phyloP scores from a whole-genome alignment of 2,329 filamentous ascomycete genomes.

The Diaporthe eres region DNA sequence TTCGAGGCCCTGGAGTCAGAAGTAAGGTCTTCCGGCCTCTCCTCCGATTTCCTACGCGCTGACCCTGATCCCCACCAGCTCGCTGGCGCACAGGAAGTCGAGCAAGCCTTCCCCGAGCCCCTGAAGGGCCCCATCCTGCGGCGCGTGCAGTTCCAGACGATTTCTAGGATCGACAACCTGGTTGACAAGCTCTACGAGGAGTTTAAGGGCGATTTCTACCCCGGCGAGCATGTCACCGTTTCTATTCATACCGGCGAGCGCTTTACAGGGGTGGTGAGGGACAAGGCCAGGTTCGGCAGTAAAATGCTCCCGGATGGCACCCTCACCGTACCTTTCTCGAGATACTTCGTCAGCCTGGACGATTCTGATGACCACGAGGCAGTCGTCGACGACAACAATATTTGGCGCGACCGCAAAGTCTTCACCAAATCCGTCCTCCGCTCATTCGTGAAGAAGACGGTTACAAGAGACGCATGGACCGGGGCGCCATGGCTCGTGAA shows the following conservation, averaged over 20 bases:
- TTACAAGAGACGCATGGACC: constrained; percentile 92
- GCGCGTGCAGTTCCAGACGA: constrained; percentile 90
- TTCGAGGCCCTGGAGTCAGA: constrained; percentile 94
- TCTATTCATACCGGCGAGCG: constrained; percentile 78
- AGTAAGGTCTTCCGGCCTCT: constrained; percentile 66
- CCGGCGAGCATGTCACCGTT: constrained; percentile 86
- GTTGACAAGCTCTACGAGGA: constrained; percentile 79
- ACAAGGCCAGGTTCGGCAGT: constrained; percentile 84
- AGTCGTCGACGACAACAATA: constrained; percentile 84
- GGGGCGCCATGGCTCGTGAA: constrained; percentile 98
- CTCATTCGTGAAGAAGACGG: constrained; percentile 94
- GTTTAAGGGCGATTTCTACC: constrained; percentile 92
- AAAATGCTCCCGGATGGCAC: constrained; percentile 77
- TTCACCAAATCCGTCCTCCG: constrained; percentile 96
- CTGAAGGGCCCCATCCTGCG: constrained; percentile 92
- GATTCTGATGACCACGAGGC: constrained; percentile 79
- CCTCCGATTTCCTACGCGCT: constrained; percentile 43
- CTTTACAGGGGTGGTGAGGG: constrained; percentile 81
- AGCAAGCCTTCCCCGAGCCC: constrained; percentile 91
- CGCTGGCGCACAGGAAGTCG: constrained; percentile 87
- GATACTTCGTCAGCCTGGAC: constrained; percentile 85
- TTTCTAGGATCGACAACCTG: constrained; percentile 88
- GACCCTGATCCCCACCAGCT: constrained; percentile 62
- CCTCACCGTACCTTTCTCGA: constrained; percentile 78
- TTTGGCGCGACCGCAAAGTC: constrained; percentile 88